Base-by-base conservation (phyloP, 805 yeast genomes). In the Candida orba region DNA sequence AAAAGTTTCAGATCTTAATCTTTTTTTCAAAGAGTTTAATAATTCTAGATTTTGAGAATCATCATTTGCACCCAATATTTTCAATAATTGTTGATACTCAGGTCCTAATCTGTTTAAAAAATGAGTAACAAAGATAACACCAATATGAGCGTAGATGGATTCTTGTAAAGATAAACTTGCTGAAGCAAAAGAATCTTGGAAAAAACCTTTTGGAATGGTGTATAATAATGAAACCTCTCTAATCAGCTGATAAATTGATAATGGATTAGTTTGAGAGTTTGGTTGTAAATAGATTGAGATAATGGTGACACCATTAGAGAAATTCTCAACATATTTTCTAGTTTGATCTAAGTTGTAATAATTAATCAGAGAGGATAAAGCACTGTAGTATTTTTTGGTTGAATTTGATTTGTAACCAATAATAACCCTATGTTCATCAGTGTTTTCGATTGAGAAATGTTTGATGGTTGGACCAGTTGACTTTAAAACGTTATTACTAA, bases 401-500 rank as follows among this genome's bases (percentile, higher is more conserved):
- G 95, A 72, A 50, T 81, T 79, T 62, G 84, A 89, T 55, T 81
- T 84, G 69, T 76, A 91, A 37, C 95, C 98, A 57, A 93, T 84
- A 39, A 93, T 78, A 47, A 91, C 79, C 59, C 98, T 75, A 59
- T 84, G 83, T 65, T 91, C 98, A 47, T 82, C 83, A 9, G 82
- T 72, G 51, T 83, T 82, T 53, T 85, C 88, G 44, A 86, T 72
- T 46, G 91, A 82, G 56, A 80, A 82, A 59, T 88, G 86, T 65
- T 83, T 90, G 57, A 93, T 88, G 24, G 89, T 95, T 17, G 98
- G 97, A 45, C 98, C 98, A 41, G 88, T 81, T 49, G 91, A 79
- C 47, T 69, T 67, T 44, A 75, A 71, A n/a, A 81, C 89, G 55
- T 81, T 76, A 39, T 70, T 63, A 60, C 90, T 79, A 45, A 91